Evolutionary conservation across 1,139 yeast species (phyloP).

Genomic region (Saccharomyces uvarum): DNA sequence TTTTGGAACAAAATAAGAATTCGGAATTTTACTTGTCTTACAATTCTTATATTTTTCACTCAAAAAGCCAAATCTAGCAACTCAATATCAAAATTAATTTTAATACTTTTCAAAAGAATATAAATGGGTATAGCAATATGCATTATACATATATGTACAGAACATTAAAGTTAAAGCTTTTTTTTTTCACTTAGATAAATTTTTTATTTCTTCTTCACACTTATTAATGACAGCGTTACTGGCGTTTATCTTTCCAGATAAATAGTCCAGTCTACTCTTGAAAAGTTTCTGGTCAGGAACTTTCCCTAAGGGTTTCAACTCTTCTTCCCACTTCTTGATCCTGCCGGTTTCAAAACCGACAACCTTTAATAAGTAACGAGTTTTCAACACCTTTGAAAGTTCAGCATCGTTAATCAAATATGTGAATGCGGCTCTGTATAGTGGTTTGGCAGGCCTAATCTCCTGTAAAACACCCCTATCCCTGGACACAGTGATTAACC

Average conservation of each 20-base stretch:
- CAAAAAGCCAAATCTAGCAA: too few species aligned
- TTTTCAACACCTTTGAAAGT: constrained; percentile 56
- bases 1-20: too few species aligned
- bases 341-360: constrained; percentile 56
- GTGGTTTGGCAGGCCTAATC: constrained; percentile 75
- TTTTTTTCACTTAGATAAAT: constrained; percentile 15
- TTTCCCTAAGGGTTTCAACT: constrained; percentile 50
- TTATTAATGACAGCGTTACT: constrained; percentile 45
- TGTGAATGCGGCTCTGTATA: constrained; percentile 72
- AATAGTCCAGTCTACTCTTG: constrained; percentile 54
- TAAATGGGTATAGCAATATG: neutral
- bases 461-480: constrained; percentile 67
- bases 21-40: too few species aligned
- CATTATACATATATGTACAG: neutral
- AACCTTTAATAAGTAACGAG: constrained; percentile 47
- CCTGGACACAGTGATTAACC: constrained; percentile 58
- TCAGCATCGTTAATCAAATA: constrained; percentile 52
- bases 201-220: constrained; percentile 37
- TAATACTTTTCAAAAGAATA: neutral
- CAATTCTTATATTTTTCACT: too few species aligned
- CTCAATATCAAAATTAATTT: neutral
- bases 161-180: neutral
- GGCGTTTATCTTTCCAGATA: constrained; percentile 55
- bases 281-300: constrained; percentile 46
- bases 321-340: constrained; percentile 61